Conservation (phyloP, 2,329 filamentous ascomycete genomes). For the Aspergillus sp. region DNA sequence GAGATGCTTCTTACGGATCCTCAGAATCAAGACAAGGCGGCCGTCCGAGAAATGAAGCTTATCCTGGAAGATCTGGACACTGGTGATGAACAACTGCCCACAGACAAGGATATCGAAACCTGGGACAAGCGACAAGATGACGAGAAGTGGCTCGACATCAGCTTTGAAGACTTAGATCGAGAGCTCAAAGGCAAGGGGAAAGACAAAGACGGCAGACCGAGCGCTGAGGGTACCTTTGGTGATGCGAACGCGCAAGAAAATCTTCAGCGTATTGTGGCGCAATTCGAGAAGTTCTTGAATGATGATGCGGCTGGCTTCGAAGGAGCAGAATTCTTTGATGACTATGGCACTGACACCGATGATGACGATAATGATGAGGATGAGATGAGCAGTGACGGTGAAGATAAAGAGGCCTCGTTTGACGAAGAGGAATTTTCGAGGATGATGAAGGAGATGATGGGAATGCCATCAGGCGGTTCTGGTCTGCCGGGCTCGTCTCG, state of each 20-base stretch:
- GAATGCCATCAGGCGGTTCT: slow-evolving; percentile 56
- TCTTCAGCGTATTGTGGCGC: slow-evolving; percentile 84
- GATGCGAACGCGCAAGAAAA: slow-evolving; percentile 54
- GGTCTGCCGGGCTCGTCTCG: slow-evolving; percentile 25
- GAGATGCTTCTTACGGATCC: slow-evolving; percentile 78
- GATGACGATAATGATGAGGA: slow-evolving; percentile 56
- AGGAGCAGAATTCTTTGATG: slow-evolving; percentile 68
- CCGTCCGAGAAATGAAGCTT: slow-evolving; percentile 73
- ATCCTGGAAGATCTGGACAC: slow-evolving; percentile 73
- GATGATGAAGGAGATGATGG: slow-evolving; percentile 94
- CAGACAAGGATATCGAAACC: slow-evolving; percentile 66
- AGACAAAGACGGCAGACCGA: slow-evolving; percentile 21
- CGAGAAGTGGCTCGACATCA: slow-evolving; percentile 89
- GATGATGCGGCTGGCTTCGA: slow-evolving; percentile 80
- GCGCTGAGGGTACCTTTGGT: slow-evolving; percentile 44
- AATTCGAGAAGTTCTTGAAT: slow-evolving; percentile 90
- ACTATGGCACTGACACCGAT: slow-evolving; percentile 69
- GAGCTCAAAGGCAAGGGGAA: slow-evolving; percentile 67
- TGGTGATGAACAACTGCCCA: slow-evolving; percentile 71
- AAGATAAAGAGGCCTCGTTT: slow-evolving; percentile 76
- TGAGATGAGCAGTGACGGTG: slow-evolving; percentile 61
- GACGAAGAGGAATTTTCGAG: slow-evolving; percentile 80
- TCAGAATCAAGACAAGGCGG: slow-evolving; percentile 66
- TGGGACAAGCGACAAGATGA: slow-evolving; percentile 78
- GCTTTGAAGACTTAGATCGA: slow-evolving; percentile 83